Base-by-base conservation (phyloP, 2,329 filamentous ascomycete species). In the Madurella mycetomatis region DNA sequence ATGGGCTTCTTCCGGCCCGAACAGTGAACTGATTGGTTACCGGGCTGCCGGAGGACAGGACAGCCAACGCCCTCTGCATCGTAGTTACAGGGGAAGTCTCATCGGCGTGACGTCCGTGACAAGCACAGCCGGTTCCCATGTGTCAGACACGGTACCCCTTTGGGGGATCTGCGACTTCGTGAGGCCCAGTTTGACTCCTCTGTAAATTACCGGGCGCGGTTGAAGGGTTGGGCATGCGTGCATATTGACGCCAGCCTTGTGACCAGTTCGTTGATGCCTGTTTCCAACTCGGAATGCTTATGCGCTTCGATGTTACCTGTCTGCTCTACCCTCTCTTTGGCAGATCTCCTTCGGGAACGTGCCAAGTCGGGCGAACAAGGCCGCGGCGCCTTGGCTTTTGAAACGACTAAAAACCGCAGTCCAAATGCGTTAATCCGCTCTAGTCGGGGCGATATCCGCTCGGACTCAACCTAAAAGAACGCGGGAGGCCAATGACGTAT, bases 21-120 rank as follows among this genome's bases (percentile, higher is more conserved):
- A 19, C 12, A 18, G 18, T 0, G 25, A 49, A 32, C 32, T 49
- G 32, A 59, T 57, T 59, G 54, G 54, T 59, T 59, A 59, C 57
- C 57, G 19, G 30, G 16, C 16, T 46, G 44, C 45, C 40, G 57
- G 57, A 30, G 13, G 48, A 25, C 7, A 42, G 30, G 5, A 37
- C 34, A 15, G 34, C 34, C 34, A 3, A 37, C 34, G 30, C 40
- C 12, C 9, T 7, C 7, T n/a, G 40, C 13, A 32, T 19, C 18
- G 39, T 18, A 47, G 31, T n/a, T 11, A 47, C 39, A 11, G 25
- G 34, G 46, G 16, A 48, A n/a, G 39, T 41, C 32, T 46, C n/a
- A 12, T 13, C 16, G 18, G 31, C 12, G 13, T 11, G 34, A 9
- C 17, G 31, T 39, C 37, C 18, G 34, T 31, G 51, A 9, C 25